Base-by-base conservation (phyloP, 2,329 filamentous ascomycete genomes). In the Xylariaceae sp. region DNA sequence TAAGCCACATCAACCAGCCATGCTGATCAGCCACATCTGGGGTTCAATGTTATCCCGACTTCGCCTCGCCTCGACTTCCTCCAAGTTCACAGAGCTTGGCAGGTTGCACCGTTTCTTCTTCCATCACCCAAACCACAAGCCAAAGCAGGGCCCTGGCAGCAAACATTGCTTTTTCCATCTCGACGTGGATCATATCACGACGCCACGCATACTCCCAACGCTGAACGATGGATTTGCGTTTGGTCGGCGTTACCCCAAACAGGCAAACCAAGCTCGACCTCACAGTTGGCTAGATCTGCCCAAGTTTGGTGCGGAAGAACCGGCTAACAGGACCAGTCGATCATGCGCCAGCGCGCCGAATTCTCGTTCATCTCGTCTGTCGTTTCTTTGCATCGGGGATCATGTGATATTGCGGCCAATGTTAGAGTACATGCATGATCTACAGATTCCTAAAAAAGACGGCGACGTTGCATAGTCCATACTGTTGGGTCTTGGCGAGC, bases 361-460 rank as follows among this genome's bases (percentile, higher is more conserved):
- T 50, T 55, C 45, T 44, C 34, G 44, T 23, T 37, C 49, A 37
- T 39, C 37, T 55, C 30, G 50, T 48, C 42, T 48, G 15, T 18
- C 45, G 30, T 50, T 34, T 50, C 37, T 11, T 58, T 7, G 7
- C 56, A 49, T 49, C 18, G 35, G 53, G 53, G 44, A 37, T 51
- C 51, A 59, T 58, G 59, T 56, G 56, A 58, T 61, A 59, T 59
- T 53, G 53, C 35, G 51, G 45, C 49, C 30, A 56, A 56, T 61
- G 53, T 55, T 47, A 50, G 52, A 23, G 30, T 42, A 35, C 56
- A 56, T 44, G 50, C 53, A 53, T 54, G 51, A 44, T 17, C 35
- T 39, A n/a, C 50, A 18, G n/a, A 39, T 52, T 52, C 50, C 50
- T 37, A 18, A 11, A 49, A 30, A 37, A 51, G 55, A 58, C 59